These are phyloP conservation scores for Protomyces inouyei DNA, from an alignment of 1,139 yeast genomes.

Conservation along the genomic window DNA sequence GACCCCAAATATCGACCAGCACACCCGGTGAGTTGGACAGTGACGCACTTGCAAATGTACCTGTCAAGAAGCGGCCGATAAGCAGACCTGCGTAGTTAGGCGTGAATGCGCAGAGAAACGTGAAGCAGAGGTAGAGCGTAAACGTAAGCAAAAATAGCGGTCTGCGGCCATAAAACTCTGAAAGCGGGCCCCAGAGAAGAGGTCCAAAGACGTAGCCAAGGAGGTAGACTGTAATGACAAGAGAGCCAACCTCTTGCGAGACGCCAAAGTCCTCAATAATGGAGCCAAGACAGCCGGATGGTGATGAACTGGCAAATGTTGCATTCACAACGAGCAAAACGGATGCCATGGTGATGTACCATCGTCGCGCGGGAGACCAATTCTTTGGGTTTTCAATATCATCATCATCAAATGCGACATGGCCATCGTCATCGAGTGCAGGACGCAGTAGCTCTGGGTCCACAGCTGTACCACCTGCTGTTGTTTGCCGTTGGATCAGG, in stretches of 20 bases:
- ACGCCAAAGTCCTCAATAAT: constrained; percentile 62
- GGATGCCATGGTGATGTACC: constrained; percentile 42
- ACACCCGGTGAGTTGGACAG: constrained; percentile 76
- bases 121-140: constrained; percentile 67
- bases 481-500: neutral
- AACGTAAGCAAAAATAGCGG: constrained; percentile 76
- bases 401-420: constrained; percentile 35
- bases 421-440: constrained; percentile 2
- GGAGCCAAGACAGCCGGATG: constrained; percentile 64
- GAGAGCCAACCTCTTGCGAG: constrained; percentile 70
- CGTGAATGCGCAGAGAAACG: constrained; percentile 83
- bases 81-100: constrained; percentile 76
- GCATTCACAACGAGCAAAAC: constrained; percentile 46
- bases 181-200: constrained; percentile 80
- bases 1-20: constrained; percentile 57
- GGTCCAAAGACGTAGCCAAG: constrained; percentile 71
- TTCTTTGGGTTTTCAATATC: constrained; percentile 52
- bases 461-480: neutral
- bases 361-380: constrained; percentile 45
- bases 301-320: constrained; percentile 47
- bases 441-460: neutral
- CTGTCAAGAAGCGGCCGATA: constrained; percentile 78
- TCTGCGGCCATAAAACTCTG: constrained; percentile 80
- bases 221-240: constrained; percentile 79
- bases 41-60: constrained; percentile 80